Evolutionary conservation across 768 basidiomycete genomes (phyloP).

Genomic region (Grammothele lineata): DNA sequence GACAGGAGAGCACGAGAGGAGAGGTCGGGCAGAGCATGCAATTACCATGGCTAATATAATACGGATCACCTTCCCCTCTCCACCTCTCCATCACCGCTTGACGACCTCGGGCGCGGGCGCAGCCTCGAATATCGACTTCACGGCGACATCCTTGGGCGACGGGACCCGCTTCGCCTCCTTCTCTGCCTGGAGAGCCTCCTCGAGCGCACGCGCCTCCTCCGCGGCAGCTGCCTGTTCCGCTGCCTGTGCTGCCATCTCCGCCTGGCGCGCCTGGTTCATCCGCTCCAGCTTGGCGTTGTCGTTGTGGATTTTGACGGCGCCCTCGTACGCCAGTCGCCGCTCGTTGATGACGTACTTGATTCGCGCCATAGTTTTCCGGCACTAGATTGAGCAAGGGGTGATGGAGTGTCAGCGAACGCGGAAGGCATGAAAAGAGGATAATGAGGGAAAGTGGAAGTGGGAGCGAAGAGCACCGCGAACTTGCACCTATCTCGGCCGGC

Average conservation of each 20-base stretch:
- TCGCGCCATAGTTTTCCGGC: slow-evolving; percentile 93
- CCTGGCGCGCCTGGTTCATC: slow-evolving; percentile 9
- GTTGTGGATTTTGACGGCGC: slow-evolving; percentile 40
- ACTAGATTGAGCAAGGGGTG: slow-evolving; percentile 52
- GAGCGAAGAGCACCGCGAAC: not conserved
- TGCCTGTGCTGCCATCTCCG: slow-evolving; percentile 5
- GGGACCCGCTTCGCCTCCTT: slow-evolving; percentile 11
- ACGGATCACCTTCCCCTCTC: not conserved
- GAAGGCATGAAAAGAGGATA: not conserved
- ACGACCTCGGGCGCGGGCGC: slow-evolving; percentile 5
- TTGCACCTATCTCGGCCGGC: too few species aligned
- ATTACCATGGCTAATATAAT: slow-evolving; percentile 1
- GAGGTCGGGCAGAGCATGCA: slow-evolving; percentile 2
- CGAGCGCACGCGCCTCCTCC: slow-evolving; percentile 1
- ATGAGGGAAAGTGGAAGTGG: not conserved
- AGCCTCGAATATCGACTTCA: slow-evolving; percentile 20
- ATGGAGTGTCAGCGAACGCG: too few species aligned
- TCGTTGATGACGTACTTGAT: slow-evolving; percentile 93
- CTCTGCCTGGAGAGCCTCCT: slow-evolving; percentile 3
- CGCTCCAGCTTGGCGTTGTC: too few species aligned
- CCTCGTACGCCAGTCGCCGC: slow-evolving; percentile 78
- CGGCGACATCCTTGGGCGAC: slow-evolving; percentile 11
- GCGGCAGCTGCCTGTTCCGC: slow-evolving; percentile 12
- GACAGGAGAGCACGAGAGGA: too few species aligned
- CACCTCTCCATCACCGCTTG: not conserved